Base-by-base conservation (phyloP, 129 eudicot species). In the Flaveria trinervia region DNA sequence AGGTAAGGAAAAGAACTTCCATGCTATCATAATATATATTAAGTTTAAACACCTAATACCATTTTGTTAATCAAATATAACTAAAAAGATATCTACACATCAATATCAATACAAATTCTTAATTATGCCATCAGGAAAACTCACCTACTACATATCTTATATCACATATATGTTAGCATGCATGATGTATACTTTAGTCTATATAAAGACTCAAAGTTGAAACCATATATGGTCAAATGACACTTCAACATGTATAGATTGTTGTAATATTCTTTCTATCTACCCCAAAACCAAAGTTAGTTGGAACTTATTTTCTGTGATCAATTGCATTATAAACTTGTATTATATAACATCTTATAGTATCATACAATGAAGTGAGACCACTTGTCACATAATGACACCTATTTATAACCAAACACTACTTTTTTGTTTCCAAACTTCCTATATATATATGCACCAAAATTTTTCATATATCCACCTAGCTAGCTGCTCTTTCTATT, bases 341-440 rank as follows among this genome's bases (percentile, higher is more conserved):
- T 56, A 17, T 56, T 22, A 7, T 56, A 17, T 22, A 17, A 56
- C 14, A 18, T 56, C 1, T n/a, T 17, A 22, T 22, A 55, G 3
- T 55, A 18, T 56, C 8, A 56, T 56, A 56, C 62, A 56, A 18
- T 18, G 62, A 18, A 55, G 26, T 55, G 26, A 56, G 28, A 7
- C 26, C 25, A 56, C 62, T 17, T 10, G 4, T 22, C 22, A 17
- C 18, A 15, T 51, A 56, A 56, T 18, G 62, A 56, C 62, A 56
- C 62, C 62, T 56, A 56, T 56, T n/a, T 56, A 23, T 55, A 18
- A 56, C 13, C 62, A 56, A 1, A 56, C 62, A 56, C 62, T 56
- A 18, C 62, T 18, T 22, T 18, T 18, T 18, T 20, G 26, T 56
- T 17, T 56, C 62, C 62, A 56, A 56, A 4, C 62, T 56, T 56